Evolutionary conservation across 495 filamentous ascomycete species (phyloP), one percentile per base, ranked within the genome.

Genomic region (Penicillium argentinense): DNA sequence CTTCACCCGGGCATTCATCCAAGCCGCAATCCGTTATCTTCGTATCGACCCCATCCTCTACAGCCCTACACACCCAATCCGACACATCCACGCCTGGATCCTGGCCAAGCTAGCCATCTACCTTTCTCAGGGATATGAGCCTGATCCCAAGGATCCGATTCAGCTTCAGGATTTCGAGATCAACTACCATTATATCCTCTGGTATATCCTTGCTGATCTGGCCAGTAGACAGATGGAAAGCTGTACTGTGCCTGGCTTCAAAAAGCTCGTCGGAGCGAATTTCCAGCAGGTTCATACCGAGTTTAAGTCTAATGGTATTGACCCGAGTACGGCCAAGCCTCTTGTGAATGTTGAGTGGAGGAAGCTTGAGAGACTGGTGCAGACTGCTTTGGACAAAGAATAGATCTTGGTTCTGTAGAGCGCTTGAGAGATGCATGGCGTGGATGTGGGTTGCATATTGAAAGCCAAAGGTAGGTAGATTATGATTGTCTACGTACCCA

Each of bases 1-100:
- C 1, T 72, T 67, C 49, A 53, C 52, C 14, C 9, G 41, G 8
- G 73, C 69, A 1, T 68, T 75, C 16, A 48, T 63, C 26, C 68
- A 72, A n/a, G 64, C 66, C 8, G 57, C 72, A 0, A 56, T 69
- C 14, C 62, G 65, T 1, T 71, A 72, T 26, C 43, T 66, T 2
- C 51, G 54, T 19, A 54, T 75, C 28, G 75, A 79, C 23, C 66
- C 68, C 0, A 22, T 60, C 1, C 49, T 73, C 3, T 74, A 69
- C 14, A 43, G 45, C 25, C 52, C 56, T 4, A 58, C 51, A 1
- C 73, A 79, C 49, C 75, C 75, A 0, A 57, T 77, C 4, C 64
- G 75, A 4, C 59, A 69, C 4, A 46, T 75, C 17, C 70, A 76
- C 54, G 69, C 60, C 17, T 75, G 69, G 69, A 49, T 68, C 21